Conservation (phyloP, 73 alveolate genomes). For the Blepharisma stoltei region DNA sequence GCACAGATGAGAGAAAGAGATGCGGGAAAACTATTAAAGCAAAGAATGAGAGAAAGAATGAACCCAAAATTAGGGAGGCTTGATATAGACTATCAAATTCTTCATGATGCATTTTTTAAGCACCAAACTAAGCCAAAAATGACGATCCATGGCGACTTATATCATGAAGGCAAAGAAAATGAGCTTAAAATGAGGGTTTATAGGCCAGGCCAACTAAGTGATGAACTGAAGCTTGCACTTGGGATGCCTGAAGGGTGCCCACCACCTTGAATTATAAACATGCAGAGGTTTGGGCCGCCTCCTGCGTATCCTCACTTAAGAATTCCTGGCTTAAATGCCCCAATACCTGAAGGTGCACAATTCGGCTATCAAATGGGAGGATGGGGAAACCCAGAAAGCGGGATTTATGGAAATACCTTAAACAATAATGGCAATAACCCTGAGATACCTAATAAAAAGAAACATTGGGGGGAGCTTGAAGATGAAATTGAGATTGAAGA, state of each 20-base stretch:
- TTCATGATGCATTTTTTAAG: slow-evolving; percentile 99
- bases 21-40: slow-evolving; percentile 78
- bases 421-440: slow-evolving; percentile 32
- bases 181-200: slow-evolving; percentile 91
- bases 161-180: slow-evolving; percentile 96
- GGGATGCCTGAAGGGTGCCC: slow-evolving; percentile 94
- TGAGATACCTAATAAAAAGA: slow-evolving; percentile 41
- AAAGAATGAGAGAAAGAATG: slow-evolving; percentile 96
- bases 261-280: slow-evolving; percentile 97
- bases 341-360: slow-evolving; percentile 57
- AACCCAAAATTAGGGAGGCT: slow-evolving; percentile 96
- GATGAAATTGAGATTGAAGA: slow-evolving; percentile 46
- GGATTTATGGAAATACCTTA: slow-evolving; percentile 61
- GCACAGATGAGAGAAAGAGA: slow-evolving; percentile 82
- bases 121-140: slow-evolving; percentile 87
- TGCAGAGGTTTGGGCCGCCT: slow-evolving; percentile 99
- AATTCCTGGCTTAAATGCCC: slow-evolving; percentile 92
- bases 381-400: slow-evolving; percentile 49
- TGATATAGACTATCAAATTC: slow-evolving; percentile 97
- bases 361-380: slow-evolving; percentile 45
- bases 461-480: slow-evolving; percentile 41
- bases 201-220: slow-evolving; percentile 94
- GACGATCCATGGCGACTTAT: slow-evolving; percentile 96
- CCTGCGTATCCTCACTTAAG: slow-evolving; percentile 97
- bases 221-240: slow-evolving; percentile 91